Conservation (phyloP, 2,329 filamentous ascomycete genomes). For the Diatrype stigma region DNA sequence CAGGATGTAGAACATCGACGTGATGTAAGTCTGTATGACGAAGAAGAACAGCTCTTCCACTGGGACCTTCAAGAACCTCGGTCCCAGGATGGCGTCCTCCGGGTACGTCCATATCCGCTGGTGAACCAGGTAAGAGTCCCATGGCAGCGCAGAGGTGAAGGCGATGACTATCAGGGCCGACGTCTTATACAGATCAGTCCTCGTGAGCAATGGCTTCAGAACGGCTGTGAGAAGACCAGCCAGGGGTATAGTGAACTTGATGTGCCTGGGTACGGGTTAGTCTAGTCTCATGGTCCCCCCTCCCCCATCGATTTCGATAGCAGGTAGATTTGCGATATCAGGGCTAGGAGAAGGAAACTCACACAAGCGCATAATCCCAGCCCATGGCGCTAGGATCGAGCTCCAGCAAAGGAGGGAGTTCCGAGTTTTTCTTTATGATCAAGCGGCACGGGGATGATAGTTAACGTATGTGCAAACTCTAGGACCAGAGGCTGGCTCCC, state of each 20-base stretch:
- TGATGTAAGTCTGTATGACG: slow-evolving; percentile 71
- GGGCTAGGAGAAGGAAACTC: too few relatives aligned
- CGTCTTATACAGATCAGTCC: slow-evolving; percentile 60
- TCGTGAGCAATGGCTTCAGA: slow-evolving; percentile 58
- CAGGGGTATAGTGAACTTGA: slow-evolving; percentile 64
- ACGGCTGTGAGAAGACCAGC: slow-evolving; percentile 55
- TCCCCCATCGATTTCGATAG: too few relatives aligned
- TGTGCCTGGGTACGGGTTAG: slow-evolving; percentile 42
- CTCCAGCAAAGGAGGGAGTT: background rate
- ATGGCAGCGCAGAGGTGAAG: slow-evolving; percentile 65
- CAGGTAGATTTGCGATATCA: too few relatives aligned
- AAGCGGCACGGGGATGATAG: background rate
- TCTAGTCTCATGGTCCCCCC: background rate
- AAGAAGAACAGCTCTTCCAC: slow-evolving; percentile 75
- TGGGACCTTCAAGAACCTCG: slow-evolving; percentile 60
- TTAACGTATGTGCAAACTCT: background rate
- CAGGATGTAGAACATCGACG: slow-evolving; percentile 63
- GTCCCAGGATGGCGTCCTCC: slow-evolving; percentile 57
- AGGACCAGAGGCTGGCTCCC: background rate
- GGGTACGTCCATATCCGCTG: slow-evolving; percentile 69
- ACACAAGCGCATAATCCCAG: slow-evolving; percentile 28
- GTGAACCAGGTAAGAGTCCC: slow-evolving; percentile 72
- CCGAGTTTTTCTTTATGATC: too few relatives aligned
- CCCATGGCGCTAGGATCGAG: slow-evolving; percentile 17
- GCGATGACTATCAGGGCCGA: slow-evolving; percentile 58